Evolutionary conservation across 352 stramenopile genomes (phyloP).

Genomic region (Phytophthora foliorum): DNA sequence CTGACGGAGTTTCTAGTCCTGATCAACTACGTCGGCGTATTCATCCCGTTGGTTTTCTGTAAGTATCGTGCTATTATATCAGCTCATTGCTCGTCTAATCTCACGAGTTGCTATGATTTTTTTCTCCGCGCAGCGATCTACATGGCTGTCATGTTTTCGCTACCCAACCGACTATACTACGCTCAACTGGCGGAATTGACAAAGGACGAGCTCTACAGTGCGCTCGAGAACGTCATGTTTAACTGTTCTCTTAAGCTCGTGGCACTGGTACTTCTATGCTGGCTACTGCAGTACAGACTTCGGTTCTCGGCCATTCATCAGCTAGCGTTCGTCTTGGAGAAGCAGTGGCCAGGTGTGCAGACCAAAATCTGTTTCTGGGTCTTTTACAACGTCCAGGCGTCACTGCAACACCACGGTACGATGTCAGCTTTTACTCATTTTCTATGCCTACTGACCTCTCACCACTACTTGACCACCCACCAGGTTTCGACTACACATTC

Average conservation of each 20-base stretch:
- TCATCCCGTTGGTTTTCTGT: constrained; percentile 44
- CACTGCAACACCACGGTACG: constrained; percentile 39
- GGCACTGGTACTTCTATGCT: neutral
- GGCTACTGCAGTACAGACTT: constrained; percentile 11
- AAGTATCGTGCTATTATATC: constrained; percentile 1
- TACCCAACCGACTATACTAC: constrained; percentile 40
- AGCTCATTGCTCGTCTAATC: neutral
- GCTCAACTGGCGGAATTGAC: constrained; percentile 26
- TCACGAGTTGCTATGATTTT: neutral
- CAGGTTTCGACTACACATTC: constrained; percentile 25
- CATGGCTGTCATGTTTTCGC: constrained; percentile 27
- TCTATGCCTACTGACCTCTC: neutral
- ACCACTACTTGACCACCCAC: neutral
- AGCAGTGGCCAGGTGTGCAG: constrained; percentile 36
- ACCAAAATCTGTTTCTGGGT: constrained; percentile 50
- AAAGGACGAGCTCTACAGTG: constrained; percentile 19
- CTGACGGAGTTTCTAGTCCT: constrained; percentile 43
- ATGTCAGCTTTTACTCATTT: neutral
- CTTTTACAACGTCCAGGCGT: constrained; percentile 39
- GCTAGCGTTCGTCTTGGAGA: constrained; percentile 50
- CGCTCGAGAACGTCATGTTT: constrained; percentile 26
- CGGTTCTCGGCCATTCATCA: constrained; percentile 34
- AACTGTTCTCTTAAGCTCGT: constrained; percentile 32
- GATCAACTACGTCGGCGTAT: constrained; percentile 43
- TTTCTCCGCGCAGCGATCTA: constrained; percentile 19